Conservation (phyloP, 2,329 filamentous ascomycete species). For the Botryotinia globosa region DNA sequence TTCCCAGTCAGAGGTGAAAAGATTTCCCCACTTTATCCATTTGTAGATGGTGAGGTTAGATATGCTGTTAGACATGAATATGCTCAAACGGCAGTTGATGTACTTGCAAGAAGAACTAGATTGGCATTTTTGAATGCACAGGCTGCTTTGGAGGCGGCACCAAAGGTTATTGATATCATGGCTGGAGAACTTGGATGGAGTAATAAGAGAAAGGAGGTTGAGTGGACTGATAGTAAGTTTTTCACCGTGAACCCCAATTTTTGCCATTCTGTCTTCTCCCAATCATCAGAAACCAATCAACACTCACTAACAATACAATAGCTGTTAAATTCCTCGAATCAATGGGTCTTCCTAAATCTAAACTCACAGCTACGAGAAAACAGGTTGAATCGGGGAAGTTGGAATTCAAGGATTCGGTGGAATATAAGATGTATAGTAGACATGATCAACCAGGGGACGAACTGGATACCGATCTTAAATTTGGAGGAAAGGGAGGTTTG, state of each 20-base stretch:
- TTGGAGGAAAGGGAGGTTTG: background rate
- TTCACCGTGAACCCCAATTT: background rate
- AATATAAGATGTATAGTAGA: slow-evolving; percentile 62
- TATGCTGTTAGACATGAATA: slow-evolving; percentile 89
- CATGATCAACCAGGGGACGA: slow-evolving; percentile 51
- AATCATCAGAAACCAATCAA: background rate
- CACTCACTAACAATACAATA: slow-evolving; percentile 32
- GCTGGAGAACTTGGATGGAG: slow-evolving; percentile 79
- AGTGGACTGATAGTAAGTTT: slow-evolving; percentile 74
- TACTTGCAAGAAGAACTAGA: slow-evolving; percentile 79
- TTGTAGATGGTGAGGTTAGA: slow-evolving; percentile 86
- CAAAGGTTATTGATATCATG: slow-evolving; percentile 87
- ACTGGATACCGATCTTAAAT: slow-evolving; percentile 34
- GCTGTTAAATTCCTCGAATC: slow-evolving; percentile 60
- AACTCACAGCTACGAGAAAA: slow-evolving; percentile 55
- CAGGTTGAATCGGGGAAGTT: slow-evolving; percentile 61
- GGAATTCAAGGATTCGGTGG: slow-evolving; percentile 54
- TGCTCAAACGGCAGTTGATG: slow-evolving; percentile 85
- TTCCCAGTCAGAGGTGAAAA: slow-evolving; percentile 82
- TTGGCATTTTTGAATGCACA: slow-evolving; percentile 90
- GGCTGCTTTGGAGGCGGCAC: slow-evolving; percentile 81
- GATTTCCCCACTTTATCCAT: slow-evolving; percentile 79
- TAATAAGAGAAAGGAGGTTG: slow-evolving; percentile 64
- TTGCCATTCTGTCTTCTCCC: background rate
- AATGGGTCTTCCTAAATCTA: slow-evolving; percentile 62